A percentile compares a stretch with the other conserved stretches of the same genome.
Conservation (phyloP, 2,329 filamentous ascomycete genomes). For the Fusarium coffeatum region DNA sequence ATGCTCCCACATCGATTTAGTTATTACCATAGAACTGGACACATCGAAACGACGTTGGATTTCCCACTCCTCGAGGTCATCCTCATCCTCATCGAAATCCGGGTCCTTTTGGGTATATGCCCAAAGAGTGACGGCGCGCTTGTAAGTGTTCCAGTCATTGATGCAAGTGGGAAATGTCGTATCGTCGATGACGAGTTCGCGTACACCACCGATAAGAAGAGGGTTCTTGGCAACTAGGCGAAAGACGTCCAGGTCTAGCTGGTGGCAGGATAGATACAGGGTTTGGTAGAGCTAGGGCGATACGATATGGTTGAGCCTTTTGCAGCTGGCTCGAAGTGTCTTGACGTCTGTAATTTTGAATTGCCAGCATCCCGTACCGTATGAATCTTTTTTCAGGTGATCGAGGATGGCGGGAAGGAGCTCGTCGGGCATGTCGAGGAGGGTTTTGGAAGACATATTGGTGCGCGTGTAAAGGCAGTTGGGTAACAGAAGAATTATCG, state of each 20-base stretch:
- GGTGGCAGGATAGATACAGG: slow-evolving; percentile 20
- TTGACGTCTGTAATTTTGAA: neutral
- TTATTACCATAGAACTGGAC: too few relatives aligned
- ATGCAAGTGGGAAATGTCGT: slow-evolving; percentile 12
- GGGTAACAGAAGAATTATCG: too few relatives aligned
- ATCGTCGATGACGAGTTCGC: slow-evolving; percentile 26
- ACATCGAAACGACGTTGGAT: too few relatives aligned
- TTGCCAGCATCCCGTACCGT: too few relatives aligned
- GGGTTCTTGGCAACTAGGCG: neutral
- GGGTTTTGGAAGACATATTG: neutral
- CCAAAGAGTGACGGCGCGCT: neutral
- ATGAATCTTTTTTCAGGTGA: too few relatives aligned
- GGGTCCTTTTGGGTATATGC: neutral
- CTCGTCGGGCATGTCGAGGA: neutral
- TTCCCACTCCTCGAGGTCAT: too few relatives aligned
- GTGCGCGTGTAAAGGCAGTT: too few relatives aligned
- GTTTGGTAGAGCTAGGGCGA: neutral
- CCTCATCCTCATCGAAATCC: too few relatives aligned
- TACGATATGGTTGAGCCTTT: neutral
- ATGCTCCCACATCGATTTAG: rapidly evolving
- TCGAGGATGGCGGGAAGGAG: neutral
- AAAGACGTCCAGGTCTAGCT: slow-evolving; percentile 22
- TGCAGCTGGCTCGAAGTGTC: neutral
- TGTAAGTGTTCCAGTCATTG: neutral
- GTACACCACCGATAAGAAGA: neutral